Evolutionary conservation across 345 rosid species (phyloP).

Genomic region (Ceriops decandra): DNA sequence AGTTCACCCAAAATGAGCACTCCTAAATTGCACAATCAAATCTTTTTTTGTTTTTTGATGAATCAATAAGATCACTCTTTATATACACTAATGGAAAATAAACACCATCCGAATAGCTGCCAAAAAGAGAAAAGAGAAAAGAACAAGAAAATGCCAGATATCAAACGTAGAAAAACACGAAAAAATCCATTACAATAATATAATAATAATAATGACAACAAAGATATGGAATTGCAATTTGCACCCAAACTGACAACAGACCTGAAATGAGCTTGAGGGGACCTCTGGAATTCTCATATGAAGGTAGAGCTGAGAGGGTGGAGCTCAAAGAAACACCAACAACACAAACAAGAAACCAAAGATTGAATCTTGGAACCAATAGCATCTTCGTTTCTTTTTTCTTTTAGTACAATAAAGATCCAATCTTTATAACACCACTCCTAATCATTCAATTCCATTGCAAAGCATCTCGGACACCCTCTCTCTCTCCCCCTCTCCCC

Average conservation of each 20-base stretch:
- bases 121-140: not conserved
- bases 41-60: not conserved
- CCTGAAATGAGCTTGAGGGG: conserved; percentile 63
- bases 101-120: conserved; percentile 13
- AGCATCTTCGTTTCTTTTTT: conserved; percentile 19
- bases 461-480: conserved; percentile 5
- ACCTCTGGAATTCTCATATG: conserved; percentile 27
- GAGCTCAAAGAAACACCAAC: conserved; percentile 21
- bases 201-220: too few relatives aligned
- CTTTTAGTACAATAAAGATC: not conserved
- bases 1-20: not conserved
- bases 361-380: conserved; percentile 12
- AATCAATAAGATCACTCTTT: not conserved
- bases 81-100: not conserved
- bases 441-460: conserved; percentile 19
- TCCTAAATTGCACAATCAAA: not conserved
- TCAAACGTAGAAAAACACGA: not conserved
- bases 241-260: conserved; percentile 14
- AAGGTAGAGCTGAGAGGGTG: conserved; percentile 27
- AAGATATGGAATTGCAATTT: not conserved
- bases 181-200: not conserved
- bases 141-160: not conserved
- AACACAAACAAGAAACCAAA: conserved; percentile 18
- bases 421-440: conserved; percentile 1
- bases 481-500: not conserved